Percentiles rank a stretch among this genome's conserved stretches.
phyloP scores from a whole-genome alignment of 257 asterid genomes.

The Anisodus acutangulus region DNA sequence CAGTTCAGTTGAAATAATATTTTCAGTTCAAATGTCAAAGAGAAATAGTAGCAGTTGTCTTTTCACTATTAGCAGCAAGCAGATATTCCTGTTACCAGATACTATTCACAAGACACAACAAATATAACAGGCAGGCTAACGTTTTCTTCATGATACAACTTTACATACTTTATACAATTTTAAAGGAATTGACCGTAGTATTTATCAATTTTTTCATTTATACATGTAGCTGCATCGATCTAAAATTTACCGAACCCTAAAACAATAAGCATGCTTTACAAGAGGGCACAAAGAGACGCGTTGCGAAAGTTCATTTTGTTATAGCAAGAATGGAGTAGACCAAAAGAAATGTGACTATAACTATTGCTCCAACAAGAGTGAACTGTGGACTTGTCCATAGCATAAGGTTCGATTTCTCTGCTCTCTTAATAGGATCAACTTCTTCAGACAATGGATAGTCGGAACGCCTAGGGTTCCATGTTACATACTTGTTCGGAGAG shows the following conservation, averaged over 20 bases:
- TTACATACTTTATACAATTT: neutral
- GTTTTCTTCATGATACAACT: neutral
- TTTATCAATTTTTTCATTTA: neutral
- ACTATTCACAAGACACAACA: neutral
- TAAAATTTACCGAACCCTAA: conserved; percentile 24
- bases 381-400: conserved; percentile 86
- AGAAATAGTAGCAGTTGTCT: neutral
- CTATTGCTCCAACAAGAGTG: conserved; percentile 67
- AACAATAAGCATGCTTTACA: conserved; percentile 34
- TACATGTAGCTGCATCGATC: conserved; percentile 31
- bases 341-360: conserved; percentile 72
- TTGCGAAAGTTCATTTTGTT: conserved; percentile 46
- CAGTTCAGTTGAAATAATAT: no score
- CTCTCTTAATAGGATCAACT: conserved; percentile 86
- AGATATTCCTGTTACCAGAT: neutral
- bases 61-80: neutral
- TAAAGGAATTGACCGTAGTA: neutral
- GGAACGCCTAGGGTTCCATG: conserved; percentile 84
- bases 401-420: conserved; percentile 87
- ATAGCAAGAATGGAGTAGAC: conserved; percentile 73
- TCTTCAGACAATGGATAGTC: conserved; percentile 90
- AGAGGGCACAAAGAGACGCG: conserved; percentile 7
- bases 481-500: conserved; percentile 81
- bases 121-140: neutral
- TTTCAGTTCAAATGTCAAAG: no score